Conservation (phyloP, 2,329 filamentous ascomycete species). For the Xylaria sp. region DNA sequence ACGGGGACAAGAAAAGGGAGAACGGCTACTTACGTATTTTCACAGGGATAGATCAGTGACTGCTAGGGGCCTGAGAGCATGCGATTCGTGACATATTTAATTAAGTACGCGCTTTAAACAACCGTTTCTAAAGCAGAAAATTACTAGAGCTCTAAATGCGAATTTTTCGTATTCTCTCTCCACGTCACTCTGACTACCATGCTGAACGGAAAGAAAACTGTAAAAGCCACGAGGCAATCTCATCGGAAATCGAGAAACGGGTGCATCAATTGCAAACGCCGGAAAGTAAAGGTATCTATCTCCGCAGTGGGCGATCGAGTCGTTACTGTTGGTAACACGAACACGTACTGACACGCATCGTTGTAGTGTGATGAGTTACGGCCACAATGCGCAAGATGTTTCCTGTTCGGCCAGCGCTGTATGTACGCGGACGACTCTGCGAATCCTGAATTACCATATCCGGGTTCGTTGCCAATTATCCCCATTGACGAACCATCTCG, state of each 20-base stretch:
- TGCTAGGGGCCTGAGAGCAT: neutral
- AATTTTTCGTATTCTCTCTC: conserved; percentile 20
- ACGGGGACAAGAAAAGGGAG: neutral
- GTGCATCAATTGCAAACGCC: conserved; percentile 24
- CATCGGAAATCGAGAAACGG: conserved; percentile 20
- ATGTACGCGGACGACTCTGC: neutral
- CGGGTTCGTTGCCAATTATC: neutral
- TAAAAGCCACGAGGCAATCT: neutral
- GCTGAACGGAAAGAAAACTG: neutral
- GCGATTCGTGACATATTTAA: neutral
- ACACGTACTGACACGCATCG: neutral
- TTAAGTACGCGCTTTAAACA: neutral
- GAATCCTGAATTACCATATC: neutral
- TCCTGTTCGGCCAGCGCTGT: conserved; percentile 4
- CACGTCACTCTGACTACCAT: neutral
- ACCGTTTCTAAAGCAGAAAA: neutral
- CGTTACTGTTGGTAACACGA: neutral
- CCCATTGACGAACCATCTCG: neutral
- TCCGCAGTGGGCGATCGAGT: neutral
- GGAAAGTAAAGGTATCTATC: conserved; percentile 24
- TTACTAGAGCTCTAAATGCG: neutral
- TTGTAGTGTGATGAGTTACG: conserved; percentile 13
- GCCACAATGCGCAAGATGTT: conserved; percentile 14
- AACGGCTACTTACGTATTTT: neutral
- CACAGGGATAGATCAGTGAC: neutral